Conservation (phyloP, 176 grass and related monocot genomes). For the Bothriochloa decipiens region DNA sequence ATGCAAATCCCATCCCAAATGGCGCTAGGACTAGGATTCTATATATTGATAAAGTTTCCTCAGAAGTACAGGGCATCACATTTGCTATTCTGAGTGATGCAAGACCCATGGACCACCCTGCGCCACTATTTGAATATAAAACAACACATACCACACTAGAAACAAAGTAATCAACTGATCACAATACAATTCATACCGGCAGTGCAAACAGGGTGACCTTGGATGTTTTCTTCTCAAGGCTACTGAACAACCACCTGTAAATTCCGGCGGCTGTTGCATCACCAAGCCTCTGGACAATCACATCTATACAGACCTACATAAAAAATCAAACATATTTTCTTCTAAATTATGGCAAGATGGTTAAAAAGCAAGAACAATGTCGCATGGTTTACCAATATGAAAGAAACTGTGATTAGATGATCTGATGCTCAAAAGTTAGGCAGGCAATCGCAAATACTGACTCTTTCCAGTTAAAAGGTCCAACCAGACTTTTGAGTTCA, state of each 20-base stretch:
- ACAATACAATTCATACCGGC: slow-evolving; percentile 50
- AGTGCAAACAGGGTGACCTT: slow-evolving; percentile 80
- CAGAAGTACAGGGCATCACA: not conserved
- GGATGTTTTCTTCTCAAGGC: slow-evolving; percentile 65
- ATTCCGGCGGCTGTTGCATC: slow-evolving; percentile 90
- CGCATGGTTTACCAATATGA: not conserved
- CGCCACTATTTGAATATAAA: not conserved
- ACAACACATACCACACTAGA: not conserved
- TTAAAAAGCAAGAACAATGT: not conserved
- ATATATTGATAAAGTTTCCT: not conserved
- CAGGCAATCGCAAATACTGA: not conserved
- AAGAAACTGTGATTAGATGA: not conserved
- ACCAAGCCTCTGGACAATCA: slow-evolving; percentile 92
- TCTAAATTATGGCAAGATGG: not conserved
- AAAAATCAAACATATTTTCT: not conserved
- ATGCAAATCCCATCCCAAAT: not conserved
- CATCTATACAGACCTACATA: slow-evolving; percentile 91
- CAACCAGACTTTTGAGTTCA: not conserved
- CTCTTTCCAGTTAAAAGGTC: not conserved
- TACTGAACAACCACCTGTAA: slow-evolving; percentile 69
- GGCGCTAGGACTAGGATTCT: not conserved
- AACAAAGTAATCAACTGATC: not conserved
- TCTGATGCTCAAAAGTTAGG: not conserved
- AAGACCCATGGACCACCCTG: not conserved
- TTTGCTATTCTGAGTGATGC: not conserved